These are phyloP conservation scores for Crithidia expoeki DNA, from an alignment of 208 protist species.

Conservation along the genomic window DNA sequence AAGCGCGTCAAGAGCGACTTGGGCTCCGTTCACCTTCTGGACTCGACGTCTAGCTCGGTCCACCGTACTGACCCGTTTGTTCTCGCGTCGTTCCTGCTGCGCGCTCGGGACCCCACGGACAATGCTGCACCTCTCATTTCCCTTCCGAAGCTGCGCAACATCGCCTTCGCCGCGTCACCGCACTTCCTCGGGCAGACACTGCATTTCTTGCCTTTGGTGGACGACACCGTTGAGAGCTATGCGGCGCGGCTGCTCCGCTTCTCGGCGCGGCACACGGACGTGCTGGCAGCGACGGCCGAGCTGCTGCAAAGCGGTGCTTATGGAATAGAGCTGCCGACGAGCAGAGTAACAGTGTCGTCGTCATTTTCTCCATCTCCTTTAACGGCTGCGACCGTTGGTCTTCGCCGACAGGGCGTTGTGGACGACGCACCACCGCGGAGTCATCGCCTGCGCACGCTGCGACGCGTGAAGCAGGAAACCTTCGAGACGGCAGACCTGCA, in stretches of 20 bases:
- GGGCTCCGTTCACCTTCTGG: slow-evolving; percentile 18
- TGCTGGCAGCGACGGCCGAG: slow-evolving; percentile 22
- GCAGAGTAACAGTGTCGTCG: not conserved
- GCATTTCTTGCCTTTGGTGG: slow-evolving; percentile 28
- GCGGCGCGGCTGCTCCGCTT: slow-evolving; percentile 37
- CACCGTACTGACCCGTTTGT: slow-evolving; percentile 62
- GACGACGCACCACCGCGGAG: slow-evolving; percentile 29
- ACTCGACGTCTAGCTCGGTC: slow-evolving; percentile 40
- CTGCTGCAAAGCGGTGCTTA: slow-evolving; percentile 30
- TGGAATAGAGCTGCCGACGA: not conserved
- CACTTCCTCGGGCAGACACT: slow-evolving; percentile 26
- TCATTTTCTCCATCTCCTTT: not conserved
- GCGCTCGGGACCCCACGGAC: slow-evolving; percentile 3
- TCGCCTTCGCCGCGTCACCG: slow-evolving; percentile 30
- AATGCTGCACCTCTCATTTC: slow-evolving; percentile 32
- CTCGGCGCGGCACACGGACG: slow-evolving; percentile 20
- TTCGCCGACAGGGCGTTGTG: not conserved
- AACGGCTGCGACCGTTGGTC: not conserved
- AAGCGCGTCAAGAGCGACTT: slow-evolving; percentile 33
- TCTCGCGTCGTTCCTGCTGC: slow-evolving; percentile 47
- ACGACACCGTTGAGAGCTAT: slow-evolving; percentile 41
- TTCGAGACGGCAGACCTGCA: slow-evolving; percentile 53
- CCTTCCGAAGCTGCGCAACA: slow-evolving; percentile 36
- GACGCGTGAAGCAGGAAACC: slow-evolving; percentile 35
- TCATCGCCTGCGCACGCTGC: slow-evolving; percentile 39